Conservation (phyloP, 805 yeast genomes). For the Cyberlindnera japonica region DNA sequence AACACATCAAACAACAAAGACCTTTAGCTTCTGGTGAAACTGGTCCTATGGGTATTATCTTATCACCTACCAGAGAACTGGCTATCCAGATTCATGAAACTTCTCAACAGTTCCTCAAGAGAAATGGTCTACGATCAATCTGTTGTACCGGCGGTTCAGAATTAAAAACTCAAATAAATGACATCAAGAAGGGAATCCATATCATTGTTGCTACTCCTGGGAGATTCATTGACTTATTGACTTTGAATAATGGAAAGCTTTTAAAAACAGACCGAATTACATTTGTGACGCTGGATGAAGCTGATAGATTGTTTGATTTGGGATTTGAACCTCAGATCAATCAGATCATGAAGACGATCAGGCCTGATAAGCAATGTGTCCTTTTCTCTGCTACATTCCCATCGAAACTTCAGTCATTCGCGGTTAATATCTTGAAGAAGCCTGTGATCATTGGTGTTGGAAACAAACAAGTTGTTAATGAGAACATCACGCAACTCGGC, state of each 20-base stretch:
- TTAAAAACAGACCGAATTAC: constrained; percentile 62
- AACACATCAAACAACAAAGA: constrained; percentile 78
- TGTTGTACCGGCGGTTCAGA: constrained; percentile 93
- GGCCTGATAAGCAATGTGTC: constrained; percentile 88
- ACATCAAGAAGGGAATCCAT: constrained; percentile 71
- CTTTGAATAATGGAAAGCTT: constrained; percentile 78
- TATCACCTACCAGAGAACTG: constrained; percentile 91
- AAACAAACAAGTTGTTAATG: constrained; percentile 73
- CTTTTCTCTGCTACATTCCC: constrained; percentile 95
- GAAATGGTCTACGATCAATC: constrained; percentile 48
- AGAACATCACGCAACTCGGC: constrained; percentile 71
- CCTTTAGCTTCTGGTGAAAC: constrained; percentile 44
- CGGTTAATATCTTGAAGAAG: constrained; percentile 53
- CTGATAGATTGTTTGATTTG: constrained; percentile 94
- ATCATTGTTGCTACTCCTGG: constrained; percentile 95
- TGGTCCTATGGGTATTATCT: constrained; percentile 75
- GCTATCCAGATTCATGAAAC: constrained; percentile 81
- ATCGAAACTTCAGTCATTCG: constrained; percentile 68
- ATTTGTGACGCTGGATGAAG: constrained; percentile 89
- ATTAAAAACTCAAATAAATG: constrained; percentile 76
- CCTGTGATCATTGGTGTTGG: constrained; percentile 83
- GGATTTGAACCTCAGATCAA: constrained; percentile 96
- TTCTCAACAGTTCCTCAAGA: constrained; percentile 51
- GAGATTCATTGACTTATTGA: constrained; percentile 79
- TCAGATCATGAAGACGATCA: constrained; percentile 66